Evolutionary conservation across 192 early-diverging fungal species (phyloP), one percentile per base, ranked within the genome.

Genomic region (Gryganskiella cystojenkinii): DNA sequence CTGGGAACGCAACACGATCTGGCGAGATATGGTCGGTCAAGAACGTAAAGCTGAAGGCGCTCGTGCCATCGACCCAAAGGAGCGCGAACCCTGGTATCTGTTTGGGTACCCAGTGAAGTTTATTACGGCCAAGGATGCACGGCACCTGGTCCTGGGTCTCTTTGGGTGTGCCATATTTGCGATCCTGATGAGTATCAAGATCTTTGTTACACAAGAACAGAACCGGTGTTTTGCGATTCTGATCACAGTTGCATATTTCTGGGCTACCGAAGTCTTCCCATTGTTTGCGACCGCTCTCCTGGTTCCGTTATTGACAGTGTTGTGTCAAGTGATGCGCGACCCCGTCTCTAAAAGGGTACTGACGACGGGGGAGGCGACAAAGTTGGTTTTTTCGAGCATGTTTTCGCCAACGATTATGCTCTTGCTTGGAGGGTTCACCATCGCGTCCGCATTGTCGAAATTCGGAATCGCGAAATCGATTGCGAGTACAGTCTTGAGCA

Each of bases 161-260:
- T 43, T 84, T 15, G 88, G 86, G 56, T 59, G 86, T 17, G 67
- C 70, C 3, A 71, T 86, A 17, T 90, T 93, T 80, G 84, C 70
- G 34, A 45, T 86, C 15, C 70, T 91, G 27, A 79, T 91, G 64
- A 63, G 73, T 1, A 67, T 88, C 57, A 76, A 85, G 19, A 71
- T 88, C 31, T 95, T 95, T 80, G 84, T 79, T 20, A 82, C 84
- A 25, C 56, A 37, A 2, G 90, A 92, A 71, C 90, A 94, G 80
- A 89, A 93, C 50, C 86, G 91, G 28, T 96, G 95, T 80, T 91
- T 94, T 71, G 95, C 92, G 2, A 85, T 96, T 57, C 84, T 96
- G 24, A 83, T 96, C 31, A 90, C 89, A 46, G 90, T 89, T 43
- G 93, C 92, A 50, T 80, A 90, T 33, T 80, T 96, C 46, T 96